A percentile compares a stretch with the other conserved stretches of the same genome.
phyloP scores from a whole-genome alignment of 164 flowering plant species.

The Vitis labrusca region DNA sequence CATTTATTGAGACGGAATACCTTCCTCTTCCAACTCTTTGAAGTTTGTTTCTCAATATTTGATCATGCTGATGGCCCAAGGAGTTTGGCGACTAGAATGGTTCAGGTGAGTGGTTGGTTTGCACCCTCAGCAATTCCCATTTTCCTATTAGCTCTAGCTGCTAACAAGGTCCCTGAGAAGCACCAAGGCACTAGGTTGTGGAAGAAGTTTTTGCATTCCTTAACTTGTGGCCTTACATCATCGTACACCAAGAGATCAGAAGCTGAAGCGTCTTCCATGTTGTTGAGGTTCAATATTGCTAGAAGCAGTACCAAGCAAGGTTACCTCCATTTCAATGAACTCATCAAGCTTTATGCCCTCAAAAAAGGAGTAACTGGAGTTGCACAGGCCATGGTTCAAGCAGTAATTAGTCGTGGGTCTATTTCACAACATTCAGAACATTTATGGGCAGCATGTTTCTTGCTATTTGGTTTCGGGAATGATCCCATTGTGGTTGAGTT shows the following conservation, averaged over 20 bases:
- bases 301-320: conserved; percentile 59
- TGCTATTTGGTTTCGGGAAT: conserved; percentile 66
- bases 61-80: conserved; percentile 93
- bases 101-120: conserved; percentile 87
- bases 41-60: conserved; percentile 91
- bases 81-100: conserved; percentile 89
- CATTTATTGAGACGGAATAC: conserved; percentile 47
- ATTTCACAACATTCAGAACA: conserved; percentile 60
- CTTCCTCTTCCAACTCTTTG: conserved; percentile 83
- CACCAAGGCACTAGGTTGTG: conserved; percentile 39
- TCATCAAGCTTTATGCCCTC: conserved; percentile 67
- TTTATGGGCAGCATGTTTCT: conserved; percentile 91
- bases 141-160: conserved; percentile 63
- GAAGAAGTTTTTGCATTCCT: conserved; percentile 47
- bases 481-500: conserved; percentile 62
- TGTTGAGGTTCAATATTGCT: conserved; percentile 78
- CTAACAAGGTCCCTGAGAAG: conserved; percentile 63
- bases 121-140: conserved; percentile 77
- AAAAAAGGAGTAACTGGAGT: conserved; percentile 56
- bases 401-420: conserved; percentile 56
- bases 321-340: conserved; percentile 58
- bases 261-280: conserved; percentile 77
- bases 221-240: conserved; percentile 67
- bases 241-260: conserved; percentile 63
- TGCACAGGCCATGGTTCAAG: conserved; percentile 71